These are phyloP conservation scores for Aspergillus hiratsukae DNA, from an alignment of 2,329 filamentous ascomycete species.

Conservation along the genomic window DNA sequence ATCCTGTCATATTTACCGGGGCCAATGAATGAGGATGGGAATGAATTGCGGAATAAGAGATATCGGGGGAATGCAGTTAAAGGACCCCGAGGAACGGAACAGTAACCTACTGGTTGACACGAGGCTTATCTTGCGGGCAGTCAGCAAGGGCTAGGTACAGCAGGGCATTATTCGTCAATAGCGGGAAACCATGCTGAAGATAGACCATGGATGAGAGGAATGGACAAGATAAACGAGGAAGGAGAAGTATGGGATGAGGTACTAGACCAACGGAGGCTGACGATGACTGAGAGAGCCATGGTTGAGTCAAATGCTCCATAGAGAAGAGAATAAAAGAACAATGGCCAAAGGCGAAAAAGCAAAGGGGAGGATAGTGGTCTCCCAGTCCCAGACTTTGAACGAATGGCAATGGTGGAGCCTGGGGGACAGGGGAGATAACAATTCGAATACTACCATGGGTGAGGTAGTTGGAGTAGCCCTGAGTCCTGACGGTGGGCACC, in stretches of 20 bases:
- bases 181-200: constrained; percentile 2
- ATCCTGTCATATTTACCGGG: background rate
- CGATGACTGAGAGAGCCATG: background rate
- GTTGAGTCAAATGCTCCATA: background rate
- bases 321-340: background rate
- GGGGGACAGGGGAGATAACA: background rate
- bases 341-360: background rate
- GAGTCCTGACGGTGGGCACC: background rate
- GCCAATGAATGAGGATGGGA: background rate
- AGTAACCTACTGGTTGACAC: constrained; percentile 7
- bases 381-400: background rate
- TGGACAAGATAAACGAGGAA: background rate
- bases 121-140: constrained; percentile 23
- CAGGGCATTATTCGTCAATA: constrained; percentile 19
- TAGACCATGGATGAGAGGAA: background rate
- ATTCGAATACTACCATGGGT: background rate
- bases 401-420: background rate
- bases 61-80: constrained; percentile 3
- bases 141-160: constrained; percentile 22
- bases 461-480: background rate
- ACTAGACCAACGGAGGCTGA: background rate
- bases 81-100: background rate
- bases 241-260: background rate
- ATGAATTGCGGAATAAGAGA: background rate
- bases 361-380: background rate